Conservation (phyloP, 495 filamentous ascomycete genomes). For the Achaetomiella virescens region DNA sequence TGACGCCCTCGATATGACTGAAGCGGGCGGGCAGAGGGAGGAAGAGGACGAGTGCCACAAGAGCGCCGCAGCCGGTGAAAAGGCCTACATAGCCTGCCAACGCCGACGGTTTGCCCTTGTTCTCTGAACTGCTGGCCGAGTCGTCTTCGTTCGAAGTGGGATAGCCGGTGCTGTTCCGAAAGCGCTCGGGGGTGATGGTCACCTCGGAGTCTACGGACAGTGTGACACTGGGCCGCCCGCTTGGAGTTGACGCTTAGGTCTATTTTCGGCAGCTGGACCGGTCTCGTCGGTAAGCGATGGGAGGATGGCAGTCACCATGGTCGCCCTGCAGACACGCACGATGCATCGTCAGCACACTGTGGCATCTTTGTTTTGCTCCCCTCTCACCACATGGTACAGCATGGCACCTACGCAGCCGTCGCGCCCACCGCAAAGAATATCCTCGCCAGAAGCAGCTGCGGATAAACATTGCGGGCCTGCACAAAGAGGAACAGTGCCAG, state of each 20-base stretch:
- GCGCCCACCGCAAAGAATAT: conserved; percentile 86
- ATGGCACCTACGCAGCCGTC: conserved; percentile 61
- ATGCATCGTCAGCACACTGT: not conserved
- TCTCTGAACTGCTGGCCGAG: not conserved
- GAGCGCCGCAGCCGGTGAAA: conserved; percentile 85
- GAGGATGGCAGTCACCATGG: conserved; percentile 95
- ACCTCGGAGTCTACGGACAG: conserved; percentile 55
- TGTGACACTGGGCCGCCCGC: conserved; percentile 36
- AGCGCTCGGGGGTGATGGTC: conserved; percentile 56
- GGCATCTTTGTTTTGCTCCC: not conserved
- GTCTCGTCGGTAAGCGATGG: conserved; percentile 68
- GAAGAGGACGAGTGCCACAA: conserved; percentile 74
- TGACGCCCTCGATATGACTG: conserved; percentile 55
- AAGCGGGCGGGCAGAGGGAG: conserved; percentile 81
- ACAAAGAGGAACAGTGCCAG: conserved; percentile 73
- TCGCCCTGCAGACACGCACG: conserved; percentile 44
- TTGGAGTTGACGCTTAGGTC: conserved; percentile 8
- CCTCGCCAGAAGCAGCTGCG: conserved; percentile 77
- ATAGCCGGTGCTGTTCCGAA: conserved; percentile 23
- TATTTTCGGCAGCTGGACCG: conserved; percentile 21
- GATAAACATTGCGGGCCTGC: conserved; percentile 80
- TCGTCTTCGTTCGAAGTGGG: conserved; percentile 8
- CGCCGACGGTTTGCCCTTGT: conserved; percentile 44
- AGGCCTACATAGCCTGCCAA: conserved; percentile 86
- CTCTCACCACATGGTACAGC: not conserved